Evolutionary conservation across 2,329 filamentous ascomycete genomes (phyloP).

Genomic region (Sphaerulina musiva): DNA sequence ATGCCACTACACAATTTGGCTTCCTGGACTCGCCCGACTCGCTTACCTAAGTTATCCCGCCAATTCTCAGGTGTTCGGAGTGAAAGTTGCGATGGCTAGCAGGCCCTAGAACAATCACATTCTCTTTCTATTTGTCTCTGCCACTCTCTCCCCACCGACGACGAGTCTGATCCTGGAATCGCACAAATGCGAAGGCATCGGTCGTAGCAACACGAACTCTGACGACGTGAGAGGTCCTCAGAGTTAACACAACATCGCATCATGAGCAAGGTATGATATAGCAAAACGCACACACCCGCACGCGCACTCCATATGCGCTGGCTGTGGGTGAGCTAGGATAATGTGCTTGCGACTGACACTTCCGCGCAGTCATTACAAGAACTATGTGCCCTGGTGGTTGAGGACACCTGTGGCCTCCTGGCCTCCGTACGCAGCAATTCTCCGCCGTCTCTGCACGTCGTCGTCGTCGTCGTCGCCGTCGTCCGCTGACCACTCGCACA

Average conservation of each 20-base stretch:
- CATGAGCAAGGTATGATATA: slow-evolving; percentile 12
- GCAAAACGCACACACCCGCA: background rate
- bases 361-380: slow-evolving; percentile 66
- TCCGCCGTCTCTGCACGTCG: background rate
- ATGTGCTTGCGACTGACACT: slow-evolving; percentile 16
- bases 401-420: slow-evolving; percentile 84
- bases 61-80: too few species aligned
- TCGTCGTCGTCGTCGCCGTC: background rate
- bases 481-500: slow-evolving; percentile 36
- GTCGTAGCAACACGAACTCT: slow-evolving; percentile 30
- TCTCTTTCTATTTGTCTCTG: background rate
- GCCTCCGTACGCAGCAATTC: slow-evolving; percentile 63
- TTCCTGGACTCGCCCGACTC: too few species aligned
- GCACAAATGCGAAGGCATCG: slow-evolving; percentile 29
- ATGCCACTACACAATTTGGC: too few species aligned
- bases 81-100: too few species aligned
- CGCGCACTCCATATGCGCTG: background rate
- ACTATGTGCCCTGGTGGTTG: slow-evolving; percentile 82
- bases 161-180: slow-evolving; percentile 1
- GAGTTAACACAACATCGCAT: slow-evolving; percentile 20
- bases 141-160: background rate
- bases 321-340: slow-evolving; percentile 11
- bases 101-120: too few species aligned
- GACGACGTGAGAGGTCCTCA: slow-evolving; percentile 35
- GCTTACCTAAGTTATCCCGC: too few species aligned